phyloP scores from a whole-genome alignment of 1,284 basidiomycete species.

The Cryptococcus sp. region DNA sequence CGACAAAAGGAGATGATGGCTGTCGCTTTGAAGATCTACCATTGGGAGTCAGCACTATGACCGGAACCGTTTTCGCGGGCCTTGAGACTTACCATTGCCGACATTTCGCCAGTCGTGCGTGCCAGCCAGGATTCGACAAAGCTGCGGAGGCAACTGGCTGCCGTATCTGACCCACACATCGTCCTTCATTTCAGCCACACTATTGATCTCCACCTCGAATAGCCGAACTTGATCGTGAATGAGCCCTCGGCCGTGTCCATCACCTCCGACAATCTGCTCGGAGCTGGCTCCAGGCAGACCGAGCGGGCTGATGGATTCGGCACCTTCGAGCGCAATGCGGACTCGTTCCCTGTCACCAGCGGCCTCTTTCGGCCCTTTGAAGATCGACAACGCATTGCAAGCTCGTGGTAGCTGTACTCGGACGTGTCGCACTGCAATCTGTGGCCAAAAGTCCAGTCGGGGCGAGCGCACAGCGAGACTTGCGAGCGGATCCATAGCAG shows the following conservation, averaged over 20 bases:
- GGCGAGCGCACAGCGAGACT: conserved; percentile 27
- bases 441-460: conserved; percentile 26
- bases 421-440: conserved; percentile 28
- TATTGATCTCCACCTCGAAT: conserved; percentile 42
- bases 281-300: neutral
- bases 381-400: conserved; percentile 25
- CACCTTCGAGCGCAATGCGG: neutral
- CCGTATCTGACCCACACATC: conserved; percentile 34
- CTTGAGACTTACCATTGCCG: conserved; percentile 19
- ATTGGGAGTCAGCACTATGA: neutral
- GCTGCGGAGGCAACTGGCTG: conserved; percentile 31
- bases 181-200: conserved; percentile 26
- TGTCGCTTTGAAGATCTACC: conserved; percentile 4
- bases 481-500: conserved; percentile 32
- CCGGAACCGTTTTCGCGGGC: neutral
- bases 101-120: conserved; percentile 29
- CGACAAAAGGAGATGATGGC: conserved; percentile 1
- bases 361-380: conserved; percentile 28
- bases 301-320: neutral
- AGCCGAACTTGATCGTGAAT: conserved; percentile 22
- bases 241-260: conserved; percentile 26
- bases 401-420: conserved; percentile 34
- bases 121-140: conserved; percentile 34
- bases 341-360: conserved; percentile 16
- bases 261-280: conserved; percentile 23